Percentiles rank a stretch among this genome's conserved stretches.
These are phyloP conservation scores for Areca catechu DNA, from an alignment of 176 grass and related monocot species.

Conservation along the genomic window DNA sequence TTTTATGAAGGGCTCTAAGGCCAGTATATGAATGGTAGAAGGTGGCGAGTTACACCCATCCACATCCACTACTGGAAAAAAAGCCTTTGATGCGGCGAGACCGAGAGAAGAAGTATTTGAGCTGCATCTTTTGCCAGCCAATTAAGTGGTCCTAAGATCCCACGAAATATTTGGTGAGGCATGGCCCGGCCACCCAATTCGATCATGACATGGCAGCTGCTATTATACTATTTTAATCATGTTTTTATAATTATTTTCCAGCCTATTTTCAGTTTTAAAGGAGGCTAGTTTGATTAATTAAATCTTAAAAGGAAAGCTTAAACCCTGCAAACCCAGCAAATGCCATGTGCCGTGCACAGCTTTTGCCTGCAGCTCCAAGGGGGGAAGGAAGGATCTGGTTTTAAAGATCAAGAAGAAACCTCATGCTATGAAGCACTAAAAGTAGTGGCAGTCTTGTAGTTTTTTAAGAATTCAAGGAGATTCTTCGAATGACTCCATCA, in stretches of 20 bases:
- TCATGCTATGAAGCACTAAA: background rate
- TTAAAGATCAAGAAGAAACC: background rate
- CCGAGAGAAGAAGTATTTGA: background rate
- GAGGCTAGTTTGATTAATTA: slow-evolving; percentile 25
- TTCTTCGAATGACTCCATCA: too few species aligned
- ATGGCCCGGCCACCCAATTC: too few species aligned
- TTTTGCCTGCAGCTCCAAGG: slow-evolving; percentile 12
- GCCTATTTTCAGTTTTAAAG: background rate
- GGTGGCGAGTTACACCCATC: background rate
- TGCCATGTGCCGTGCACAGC: slow-evolving; percentile 34
- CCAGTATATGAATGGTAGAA: too few species aligned
- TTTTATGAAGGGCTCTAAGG: too few species aligned
- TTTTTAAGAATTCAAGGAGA: too few species aligned
- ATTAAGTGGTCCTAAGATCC: slow-evolving; percentile 6
- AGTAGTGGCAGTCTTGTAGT: too few species aligned
- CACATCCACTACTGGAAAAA: background rate
- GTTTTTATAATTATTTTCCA: too few species aligned
- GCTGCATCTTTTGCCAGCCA: background rate
- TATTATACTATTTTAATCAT: too few species aligned
- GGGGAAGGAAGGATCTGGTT: too few species aligned
- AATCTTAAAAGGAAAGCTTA: slow-evolving; percentile 25
- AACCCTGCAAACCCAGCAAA: slow-evolving; percentile 28
- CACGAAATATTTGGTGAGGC: background rate
- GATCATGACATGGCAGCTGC: too few species aligned
- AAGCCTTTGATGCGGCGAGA: background rate